Conservation (phyloP, 1,139 yeast species). For the Yamadazyma pseudoaaseri region DNA sequence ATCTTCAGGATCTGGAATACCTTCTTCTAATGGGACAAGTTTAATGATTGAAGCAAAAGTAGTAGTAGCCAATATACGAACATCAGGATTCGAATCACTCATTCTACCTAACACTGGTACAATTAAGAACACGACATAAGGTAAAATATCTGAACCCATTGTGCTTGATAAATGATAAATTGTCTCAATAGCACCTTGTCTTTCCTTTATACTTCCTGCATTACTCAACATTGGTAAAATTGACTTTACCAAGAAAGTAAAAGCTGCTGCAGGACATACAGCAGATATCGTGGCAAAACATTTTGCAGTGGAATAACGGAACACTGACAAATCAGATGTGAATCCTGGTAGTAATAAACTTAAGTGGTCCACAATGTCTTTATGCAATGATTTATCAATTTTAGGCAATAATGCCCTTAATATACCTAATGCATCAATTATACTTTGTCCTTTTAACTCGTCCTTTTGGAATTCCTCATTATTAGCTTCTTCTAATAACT, state of each 20-base stretch:
- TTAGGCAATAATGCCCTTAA: conserved; percentile 72
- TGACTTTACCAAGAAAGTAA: conserved; percentile 75
- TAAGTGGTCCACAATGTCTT: conserved; percentile 45
- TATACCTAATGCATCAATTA: conserved; percentile 86
- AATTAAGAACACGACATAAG: conserved; percentile 91
- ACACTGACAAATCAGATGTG: conserved; percentile 69
- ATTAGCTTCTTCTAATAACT: conserved; percentile 22
- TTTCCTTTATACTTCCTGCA: conserved; percentile 68
- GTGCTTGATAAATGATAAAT: conserved; percentile 79
- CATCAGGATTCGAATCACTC: conserved; percentile 92
- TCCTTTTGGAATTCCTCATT: conserved; percentile 40
- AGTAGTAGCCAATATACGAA: conserved; percentile 89
- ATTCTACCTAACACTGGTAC: conserved; percentile 96
- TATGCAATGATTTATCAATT: conserved; percentile 49
- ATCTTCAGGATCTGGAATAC: conserved; percentile 93
- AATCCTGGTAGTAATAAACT: conserved; percentile 61
- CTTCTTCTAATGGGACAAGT: conserved; percentile 94
- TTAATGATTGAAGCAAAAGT: conserved; percentile 96
- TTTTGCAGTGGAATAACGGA: conserved; percentile 88
- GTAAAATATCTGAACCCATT: conserved; percentile 88
- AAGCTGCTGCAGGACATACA: conserved; percentile 69
- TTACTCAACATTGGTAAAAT: conserved; percentile 80
- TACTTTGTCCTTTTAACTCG: conserved; percentile 66
- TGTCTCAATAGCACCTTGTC: conserved; percentile 95
- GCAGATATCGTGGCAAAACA: conserved; percentile 82